Percentiles rank a stretch among this genome's conserved stretches.
These are phyloP conservation scores for Ustilago tritici DNA, from an alignment of 1,284 basidiomycete species.

Conservation along the genomic window DNA sequence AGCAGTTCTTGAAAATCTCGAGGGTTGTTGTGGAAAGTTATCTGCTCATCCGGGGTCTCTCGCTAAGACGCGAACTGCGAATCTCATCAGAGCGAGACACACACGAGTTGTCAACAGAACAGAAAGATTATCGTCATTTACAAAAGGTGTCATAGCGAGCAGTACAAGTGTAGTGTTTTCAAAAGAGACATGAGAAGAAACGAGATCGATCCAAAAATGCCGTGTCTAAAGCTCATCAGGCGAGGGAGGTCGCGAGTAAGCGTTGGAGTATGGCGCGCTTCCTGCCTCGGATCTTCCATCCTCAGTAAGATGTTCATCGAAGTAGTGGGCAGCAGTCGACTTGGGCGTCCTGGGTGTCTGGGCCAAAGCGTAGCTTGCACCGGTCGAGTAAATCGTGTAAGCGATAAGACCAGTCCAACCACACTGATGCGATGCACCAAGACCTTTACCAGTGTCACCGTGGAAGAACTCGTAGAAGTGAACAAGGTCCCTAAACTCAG, in stretches of 20 bases:
- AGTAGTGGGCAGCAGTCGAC: slow-evolving; percentile 89
- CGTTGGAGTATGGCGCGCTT: slow-evolving; percentile 48
- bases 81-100: no score
- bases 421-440: slow-evolving; percentile 94
- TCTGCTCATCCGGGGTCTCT: no score
- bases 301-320: slow-evolving; percentile 71
- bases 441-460: slow-evolving; percentile 86
- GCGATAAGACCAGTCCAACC: slow-evolving; percentile 78
- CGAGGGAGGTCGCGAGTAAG: slow-evolving; percentile 59
- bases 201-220: not conserved
- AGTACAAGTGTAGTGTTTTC: not conserved
- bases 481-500: slow-evolving; percentile 95
- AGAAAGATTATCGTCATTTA: slow-evolving; percentile 12
- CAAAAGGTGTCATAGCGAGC: slow-evolving; percentile 4
- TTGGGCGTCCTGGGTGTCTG: slow-evolving; percentile 78
- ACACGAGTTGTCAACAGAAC: not conserved
- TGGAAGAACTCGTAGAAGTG: slow-evolving; percentile 99
- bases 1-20: no score
- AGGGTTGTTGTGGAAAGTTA: no score
- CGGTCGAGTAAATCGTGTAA: slow-evolving; percentile 76
- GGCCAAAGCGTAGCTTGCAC: slow-evolving; percentile 61
- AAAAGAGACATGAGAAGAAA: not conserved
- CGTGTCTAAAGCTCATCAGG: slow-evolving; percentile 58
- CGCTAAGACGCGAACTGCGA: no score
- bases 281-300: slow-evolving; percentile 59